These are phyloP conservation scores for Fraxinus sp. DNA, from an alignment of 305 asterid species.

Conservation along the genomic window DNA sequence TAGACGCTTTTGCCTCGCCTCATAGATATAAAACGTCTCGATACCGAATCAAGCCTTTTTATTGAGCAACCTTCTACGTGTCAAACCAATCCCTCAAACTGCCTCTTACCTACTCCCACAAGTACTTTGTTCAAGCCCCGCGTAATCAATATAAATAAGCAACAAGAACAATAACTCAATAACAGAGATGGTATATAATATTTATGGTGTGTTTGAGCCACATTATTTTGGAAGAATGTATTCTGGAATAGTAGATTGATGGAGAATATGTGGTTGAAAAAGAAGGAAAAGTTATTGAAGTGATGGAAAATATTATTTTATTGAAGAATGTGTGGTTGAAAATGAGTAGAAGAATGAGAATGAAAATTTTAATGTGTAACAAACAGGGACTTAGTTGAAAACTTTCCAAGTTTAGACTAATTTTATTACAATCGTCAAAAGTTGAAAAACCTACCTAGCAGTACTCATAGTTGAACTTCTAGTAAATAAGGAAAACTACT, in stretches of 20 bases:
- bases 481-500: not conserved
- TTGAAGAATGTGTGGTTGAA: too few species aligned
- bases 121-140: not conserved
- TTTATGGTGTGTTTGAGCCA: not conserved
- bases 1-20: not conserved
- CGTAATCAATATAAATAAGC: not conserved
- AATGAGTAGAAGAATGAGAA: too few species aligned
- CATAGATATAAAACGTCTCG: not conserved
- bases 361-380: too few species aligned
- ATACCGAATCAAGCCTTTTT: not conserved
- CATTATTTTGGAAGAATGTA: too few species aligned
- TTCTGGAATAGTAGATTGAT: too few species aligned
- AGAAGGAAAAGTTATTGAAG: too few species aligned
- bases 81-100: not conserved
- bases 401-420: not conserved
- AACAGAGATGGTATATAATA: not conserved
- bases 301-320: too few species aligned
- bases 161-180: not conserved
- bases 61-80: not conserved
- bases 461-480: not conserved
- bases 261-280: too few species aligned
- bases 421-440: not conserved
- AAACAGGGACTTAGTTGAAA: too few species aligned
- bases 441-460: not conserved
- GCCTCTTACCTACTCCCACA: not conserved